Evolutionary conservation across 108 stramenopile genomes (phyloP), one percentile per base, ranked within the genome.

Genomic region (Cyclotella choctawhatcheeana): DNA sequence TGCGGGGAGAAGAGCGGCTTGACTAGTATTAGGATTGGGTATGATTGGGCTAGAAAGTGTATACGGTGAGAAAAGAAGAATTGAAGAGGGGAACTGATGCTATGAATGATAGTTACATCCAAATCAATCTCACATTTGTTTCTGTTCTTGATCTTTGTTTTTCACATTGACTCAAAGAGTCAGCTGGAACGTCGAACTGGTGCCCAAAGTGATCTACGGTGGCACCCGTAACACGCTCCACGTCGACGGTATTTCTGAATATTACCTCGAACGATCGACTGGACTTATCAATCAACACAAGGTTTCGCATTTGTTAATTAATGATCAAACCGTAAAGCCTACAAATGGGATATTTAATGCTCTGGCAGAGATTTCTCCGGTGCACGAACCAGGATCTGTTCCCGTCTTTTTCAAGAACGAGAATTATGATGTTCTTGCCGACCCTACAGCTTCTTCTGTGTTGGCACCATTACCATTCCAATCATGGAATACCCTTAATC

Each of bases 231-330:
- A 84, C 44, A 85, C 72, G 0, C 71, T 91, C 21, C 84, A 91
- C 69, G 89, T 93, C 31, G 92, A 93, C 47, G 92, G 89, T 24
- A 93, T 91, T 63, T 84, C 82, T 45, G 89, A 91, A 22, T 93
- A 93, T 51, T 88, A 93, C 59, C 27, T 93, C 16, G 79, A 85
- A 70, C 79, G 77, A 10, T 54, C 52, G 21, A 64, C 85, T 8
- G 93, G 93, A 21, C 87, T 87, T 29, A 90, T 93, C 47, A 76
- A 67, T 5, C 83, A 89, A 61, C 93, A 93, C 79, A 84, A 77
- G 16, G 77, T 93, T 48, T 88, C 90, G 35, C 85, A 82, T 45
- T 58, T 93, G 30, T 40, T 91, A 21, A 83, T 91, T 16, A 93
- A 93, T 55, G 89, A 89, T 55, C 69, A 67, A 52, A 73, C 87